Base-by-base conservation (phyloP, 1,284 basidiomycete species). In the Austroboletus novae-zelandiae region DNA sequence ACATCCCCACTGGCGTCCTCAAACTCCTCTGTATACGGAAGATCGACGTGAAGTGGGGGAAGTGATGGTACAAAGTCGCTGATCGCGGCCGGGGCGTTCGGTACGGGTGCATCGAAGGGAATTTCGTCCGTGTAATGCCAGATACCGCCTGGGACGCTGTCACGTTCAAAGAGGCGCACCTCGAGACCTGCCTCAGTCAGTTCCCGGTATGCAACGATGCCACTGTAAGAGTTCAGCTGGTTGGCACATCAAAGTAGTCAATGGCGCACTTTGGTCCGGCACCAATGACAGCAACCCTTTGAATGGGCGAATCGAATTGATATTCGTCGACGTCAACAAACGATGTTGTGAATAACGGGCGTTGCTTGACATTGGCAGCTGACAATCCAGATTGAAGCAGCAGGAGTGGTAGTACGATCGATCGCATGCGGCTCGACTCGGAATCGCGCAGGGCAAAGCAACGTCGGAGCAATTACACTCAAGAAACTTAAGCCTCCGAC, bases 91-190 rank as follows among this genome's bases (percentile, higher is more conserved):
- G 40, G 40, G 3, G n/a, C 15, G 8, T 41, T 41, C 1, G 40
- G 40, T n/a, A 30, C 40, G 10, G 40, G 40, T 3, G 40, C 40
- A 30, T 41, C 27, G 15, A 9, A 15, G 8, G 40, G 27, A 2
- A 47, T 7, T 13, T 52, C 54, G 17, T 56, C 50, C 1, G 47
- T 55, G 39, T 52, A 41, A 9, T 41, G 40, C 40, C 40, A 41
- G 5, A 17, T 18, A 9, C 54, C 54, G 13, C 57, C 50, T 0
- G 54, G 50, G 2, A 44, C 45, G 6, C 36, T 50, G 47, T 57
- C 57, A 3, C 54, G 54, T 18, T 57, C 54, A 31, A 59, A 59
- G 14, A 57, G 30, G 29, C 49, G 57, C 20, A 52, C 57, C 10
- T 59, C 41, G 4, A 58, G 40, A 18, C 56, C 53, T 1, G 39